A percentile compares a stretch with the other conserved stretches of the same genome.
Evolutionary conservation across 192 early-diverging fungal species (phyloP).

Genomic region (Backusella circina): DNA sequence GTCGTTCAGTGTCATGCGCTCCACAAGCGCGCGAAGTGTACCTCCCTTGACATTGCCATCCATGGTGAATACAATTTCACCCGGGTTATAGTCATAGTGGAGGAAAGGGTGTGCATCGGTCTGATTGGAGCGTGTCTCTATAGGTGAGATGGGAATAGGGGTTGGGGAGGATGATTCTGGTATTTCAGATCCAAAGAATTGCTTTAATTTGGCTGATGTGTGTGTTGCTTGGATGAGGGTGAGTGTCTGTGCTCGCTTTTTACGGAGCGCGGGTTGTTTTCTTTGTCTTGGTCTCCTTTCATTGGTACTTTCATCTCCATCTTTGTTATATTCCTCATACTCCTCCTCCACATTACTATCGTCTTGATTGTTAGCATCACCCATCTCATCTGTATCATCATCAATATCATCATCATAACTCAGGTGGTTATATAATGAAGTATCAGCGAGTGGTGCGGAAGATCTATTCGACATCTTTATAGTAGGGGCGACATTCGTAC

Average conservation of each 20-base stretch:
- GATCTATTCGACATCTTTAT: neutral
- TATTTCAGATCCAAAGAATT: slow-evolving; percentile 61
- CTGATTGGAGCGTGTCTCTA: neutral
- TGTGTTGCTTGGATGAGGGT: neutral
- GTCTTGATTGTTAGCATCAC: neutral
- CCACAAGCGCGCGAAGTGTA: slow-evolving; percentile 79
- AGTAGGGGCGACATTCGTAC: neutral
- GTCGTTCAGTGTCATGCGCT: slow-evolving; percentile 89
- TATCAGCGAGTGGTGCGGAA: neutral
- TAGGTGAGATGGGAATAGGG: neutral
- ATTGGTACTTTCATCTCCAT: neutral
- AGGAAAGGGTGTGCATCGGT: slow-evolving; percentile 20
- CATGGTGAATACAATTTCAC: slow-evolving; percentile 79
- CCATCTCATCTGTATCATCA: no score
- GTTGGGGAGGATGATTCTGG: neutral
- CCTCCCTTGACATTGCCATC: slow-evolving; percentile 91
- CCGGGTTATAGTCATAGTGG: slow-evolving; percentile 64
- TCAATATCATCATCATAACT: neutral
- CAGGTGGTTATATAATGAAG: neutral
- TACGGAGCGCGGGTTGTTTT: neutral
- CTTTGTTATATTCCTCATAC: neutral
- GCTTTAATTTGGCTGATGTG: slow-evolving; percentile 42
- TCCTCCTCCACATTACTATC: neutral
- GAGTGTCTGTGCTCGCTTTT: neutral
- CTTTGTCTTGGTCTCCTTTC: neutral